Percentiles rank a stretch among this genome's conserved stretches.
These are phyloP conservation scores for Botrytis byssoidea DNA, from an alignment of 2,329 filamentous ascomycete species.

Conservation along the genomic window DNA sequence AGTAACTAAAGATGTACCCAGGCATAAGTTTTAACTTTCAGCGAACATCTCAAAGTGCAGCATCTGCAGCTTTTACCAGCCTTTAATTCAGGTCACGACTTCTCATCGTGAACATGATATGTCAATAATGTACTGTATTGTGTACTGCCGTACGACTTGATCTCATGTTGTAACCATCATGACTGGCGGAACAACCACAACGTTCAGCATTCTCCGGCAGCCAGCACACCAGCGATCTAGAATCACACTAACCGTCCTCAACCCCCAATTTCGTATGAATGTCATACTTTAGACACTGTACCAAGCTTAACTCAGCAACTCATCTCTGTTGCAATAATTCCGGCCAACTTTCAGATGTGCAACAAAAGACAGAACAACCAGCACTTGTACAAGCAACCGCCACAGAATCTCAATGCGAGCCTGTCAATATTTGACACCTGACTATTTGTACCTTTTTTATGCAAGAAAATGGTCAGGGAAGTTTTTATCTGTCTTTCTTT, in stretches of 20 bases:
- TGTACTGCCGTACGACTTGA: background rate
- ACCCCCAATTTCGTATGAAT: background rate
- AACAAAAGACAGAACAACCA: constrained; percentile 12
- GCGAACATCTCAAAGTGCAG: background rate
- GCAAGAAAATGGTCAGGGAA: background rate
- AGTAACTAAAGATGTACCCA: background rate
- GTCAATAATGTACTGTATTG: background rate
- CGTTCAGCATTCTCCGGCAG: constrained; percentile 9
- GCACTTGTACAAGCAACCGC: background rate
- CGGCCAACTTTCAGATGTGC: constrained; percentile 19
- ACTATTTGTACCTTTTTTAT: background rate
- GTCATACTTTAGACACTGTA: constrained; percentile 2
- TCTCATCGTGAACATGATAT: background rate
- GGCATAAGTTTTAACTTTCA: background rate
- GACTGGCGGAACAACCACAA: constrained; percentile 1
- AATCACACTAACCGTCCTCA: background rate
- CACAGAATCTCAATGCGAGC: background rate
- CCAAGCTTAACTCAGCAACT: background rate
- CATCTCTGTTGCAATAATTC: constrained; percentile 6
- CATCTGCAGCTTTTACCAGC: constrained; percentile 4
- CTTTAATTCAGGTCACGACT: background rate
- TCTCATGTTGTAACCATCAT: constrained; percentile 8
- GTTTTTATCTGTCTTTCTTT: background rate
- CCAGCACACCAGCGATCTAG: constrained; percentile 9
- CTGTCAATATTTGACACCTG: background rate